Evolutionary conservation across 768 basidiomycete genomes (phyloP).

Genomic region (Lentinula edodes): DNA sequence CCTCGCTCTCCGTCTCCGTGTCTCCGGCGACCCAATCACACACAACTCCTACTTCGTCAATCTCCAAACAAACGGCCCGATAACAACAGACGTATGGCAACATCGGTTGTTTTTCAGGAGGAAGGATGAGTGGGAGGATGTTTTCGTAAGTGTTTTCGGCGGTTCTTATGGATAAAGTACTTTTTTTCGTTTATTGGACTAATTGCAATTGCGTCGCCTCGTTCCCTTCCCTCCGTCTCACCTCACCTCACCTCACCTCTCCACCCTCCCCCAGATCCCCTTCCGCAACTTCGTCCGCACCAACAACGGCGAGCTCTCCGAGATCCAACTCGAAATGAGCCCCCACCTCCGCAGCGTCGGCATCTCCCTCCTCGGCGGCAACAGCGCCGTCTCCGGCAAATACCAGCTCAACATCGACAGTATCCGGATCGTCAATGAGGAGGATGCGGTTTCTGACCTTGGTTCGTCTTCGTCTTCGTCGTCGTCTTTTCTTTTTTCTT

Average conservation of each 20-base stretch:
- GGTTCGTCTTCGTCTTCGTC: not conserved
- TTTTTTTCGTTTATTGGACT: constrained; percentile 1
- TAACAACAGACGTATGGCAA: constrained; percentile 89
- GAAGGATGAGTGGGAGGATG: constrained; percentile 73
- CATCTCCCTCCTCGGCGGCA: constrained; percentile 83
- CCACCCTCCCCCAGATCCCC: constrained; percentile 60
- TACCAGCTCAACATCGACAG: constrained; percentile 84
- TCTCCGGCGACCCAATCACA: constrained; percentile 70
- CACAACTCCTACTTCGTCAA: constrained; percentile 90
- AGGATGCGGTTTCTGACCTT: constrained; percentile 31
- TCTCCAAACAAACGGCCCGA: constrained; percentile 80
- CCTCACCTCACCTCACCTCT: constrained; percentile 10
- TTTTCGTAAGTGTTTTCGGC: constrained; percentile 51
- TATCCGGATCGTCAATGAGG: constrained; percentile 77
- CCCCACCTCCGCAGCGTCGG: constrained; percentile 78
- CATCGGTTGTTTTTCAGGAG: constrained; percentile 80
- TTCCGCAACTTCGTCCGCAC: constrained; percentile 72
- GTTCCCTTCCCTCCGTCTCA: too few species aligned
- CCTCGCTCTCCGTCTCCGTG: constrained; percentile 73
- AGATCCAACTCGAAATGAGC: constrained; percentile 70
- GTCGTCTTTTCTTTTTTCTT: too few species aligned
- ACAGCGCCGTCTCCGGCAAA: constrained; percentile 63
- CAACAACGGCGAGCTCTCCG: constrained; percentile 64
- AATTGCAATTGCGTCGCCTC: too few species aligned
- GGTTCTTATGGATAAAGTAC: constrained; percentile 27